Evolutionary conservation across 1,284 basidiomycete genomes (phyloP), one percentile per base, ranked within the genome.

Genomic region (Apiotrichum mycotoxinovorans): DNA sequence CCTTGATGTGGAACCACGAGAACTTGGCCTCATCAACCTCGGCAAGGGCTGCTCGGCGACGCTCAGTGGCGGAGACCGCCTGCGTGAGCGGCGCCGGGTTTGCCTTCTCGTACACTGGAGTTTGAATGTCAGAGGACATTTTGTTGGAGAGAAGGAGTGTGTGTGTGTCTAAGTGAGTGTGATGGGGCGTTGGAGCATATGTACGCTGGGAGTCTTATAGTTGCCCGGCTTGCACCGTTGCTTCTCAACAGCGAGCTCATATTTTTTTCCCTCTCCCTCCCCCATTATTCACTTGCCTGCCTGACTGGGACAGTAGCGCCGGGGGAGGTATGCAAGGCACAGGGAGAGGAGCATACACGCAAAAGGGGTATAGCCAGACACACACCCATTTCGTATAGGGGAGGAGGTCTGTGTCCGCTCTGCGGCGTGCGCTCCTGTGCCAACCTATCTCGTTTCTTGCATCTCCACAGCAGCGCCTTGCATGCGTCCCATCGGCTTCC

Each of bases 1-100:
- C 75, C 64, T 78, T 78, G 54, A 73, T 74, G 61, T 80, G 78
- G 66, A 77, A 77, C 67, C 70, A 72, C 79, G 83, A 84, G 71
- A 89, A 88, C 57, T 81, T 80, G 53, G 87, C 87, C 67, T 87
- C 85, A 72, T 89, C 87, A 55, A 89, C 82, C 70, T 88, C 86
- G 33, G 84, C 82, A 45, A 89, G 80, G 37, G 87, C 87, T 37
- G 84, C 85, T n/a, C 84, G 80, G 64, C 87, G 82, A 42, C 74
- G 73, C 61, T 82, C 79, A 60, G 78, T 70, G 18, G 69, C 69
- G 22, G 60, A 60, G 10, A 56, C 41, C 38, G 61, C 52, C 15
- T 15, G 37, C 15, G 37, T 12, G 7, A 30, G 7, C 30, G 30
- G 23, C 43, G 51, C 38, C 12, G 27, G 46, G 25, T 22, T 18